Conservation (phyloP, 164 flowering plant genomes). For the Berberis vulgaris region DNA sequence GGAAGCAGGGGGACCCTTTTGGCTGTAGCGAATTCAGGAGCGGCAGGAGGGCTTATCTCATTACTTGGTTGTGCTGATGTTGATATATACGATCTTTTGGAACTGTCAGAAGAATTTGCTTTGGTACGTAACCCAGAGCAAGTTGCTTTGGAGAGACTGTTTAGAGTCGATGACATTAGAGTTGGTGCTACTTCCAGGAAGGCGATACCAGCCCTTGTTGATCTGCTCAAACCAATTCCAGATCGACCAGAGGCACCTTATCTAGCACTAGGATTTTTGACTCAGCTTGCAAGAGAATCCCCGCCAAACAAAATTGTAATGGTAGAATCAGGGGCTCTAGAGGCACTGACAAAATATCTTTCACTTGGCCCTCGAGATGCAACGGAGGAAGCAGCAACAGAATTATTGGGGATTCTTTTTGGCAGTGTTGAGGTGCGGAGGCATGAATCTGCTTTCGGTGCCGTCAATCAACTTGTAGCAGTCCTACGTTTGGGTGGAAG, state of each 20-base stretch:
- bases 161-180: constrained; percentile 97
- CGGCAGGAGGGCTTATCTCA: constrained; percentile 79
- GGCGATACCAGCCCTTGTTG: constrained; percentile 90
- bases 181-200: constrained; percentile 91
- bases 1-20: constrained; percentile 97
- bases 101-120: constrained; percentile 65
- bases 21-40: constrained; percentile 95
- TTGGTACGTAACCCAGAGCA: constrained; percentile 83
- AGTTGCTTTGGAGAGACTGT: constrained; percentile 89
- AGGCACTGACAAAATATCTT: constrained; percentile 86
- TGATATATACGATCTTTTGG: constrained; percentile 71
- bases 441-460: constrained; percentile 87
- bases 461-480: constrained; percentile 93
- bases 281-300: constrained; percentile 84
- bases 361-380: constrained; percentile 97
- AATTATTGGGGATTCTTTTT: constrained; percentile 74
- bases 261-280: constrained; percentile 78
- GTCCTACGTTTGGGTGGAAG: constrained; percentile 94
- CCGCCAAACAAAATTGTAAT: constrained; percentile 74
- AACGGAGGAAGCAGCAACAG: constrained; percentile 96
- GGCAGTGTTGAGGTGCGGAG: constrained; percentile 78
- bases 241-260: constrained; percentile 98
- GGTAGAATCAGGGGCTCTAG: constrained; percentile 97
- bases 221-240: constrained; percentile 91
- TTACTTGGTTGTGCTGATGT: constrained; percentile 94